These are phyloP conservation scores for Chenopodium album DNA, from an alignment of 148 eudicot species.

Conservation along the genomic window DNA sequence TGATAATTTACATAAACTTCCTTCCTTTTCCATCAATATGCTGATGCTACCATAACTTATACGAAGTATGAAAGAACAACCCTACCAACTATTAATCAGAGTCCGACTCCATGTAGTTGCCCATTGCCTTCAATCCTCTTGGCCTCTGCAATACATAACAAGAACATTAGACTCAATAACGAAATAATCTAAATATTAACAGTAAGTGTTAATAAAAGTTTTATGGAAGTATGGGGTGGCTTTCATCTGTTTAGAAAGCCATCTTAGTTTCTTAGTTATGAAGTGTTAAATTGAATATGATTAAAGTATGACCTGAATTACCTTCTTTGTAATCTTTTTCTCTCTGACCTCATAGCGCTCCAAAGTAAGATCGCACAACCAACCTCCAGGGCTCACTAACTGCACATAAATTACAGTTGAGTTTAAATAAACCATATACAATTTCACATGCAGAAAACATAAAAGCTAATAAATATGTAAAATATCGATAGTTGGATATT, in stretches of 20 bases:
- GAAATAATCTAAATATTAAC: too few relatives aligned
- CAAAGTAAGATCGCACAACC: slow-evolving; percentile 76
- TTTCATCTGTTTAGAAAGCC: background rate
- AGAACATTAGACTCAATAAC: background rate
- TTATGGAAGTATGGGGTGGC: too few relatives aligned
- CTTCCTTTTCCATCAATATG: slow-evolving; percentile 14
- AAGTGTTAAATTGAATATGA: background rate
- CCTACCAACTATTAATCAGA: slow-evolving; percentile 44
- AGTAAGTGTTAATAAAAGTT: too few relatives aligned
- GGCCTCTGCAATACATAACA: slow-evolving; percentile 57
- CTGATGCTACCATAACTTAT: background rate
- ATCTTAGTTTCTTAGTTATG: background rate
- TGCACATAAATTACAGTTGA: slow-evolving; percentile 20
- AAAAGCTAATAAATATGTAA: too few relatives aligned
- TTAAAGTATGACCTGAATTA: slow-evolving; percentile 6
- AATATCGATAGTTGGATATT: too few relatives aligned
- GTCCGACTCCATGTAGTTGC: slow-evolving; percentile 75
- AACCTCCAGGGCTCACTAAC: slow-evolving; percentile 77
- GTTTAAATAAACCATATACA: background rate
- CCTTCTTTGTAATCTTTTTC: slow-evolving; percentile 84
- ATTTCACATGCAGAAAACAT: background rate
- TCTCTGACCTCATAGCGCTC: slow-evolving; percentile 86
- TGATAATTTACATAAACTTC: slow-evolving; percentile 18
- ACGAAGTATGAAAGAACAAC: background rate
- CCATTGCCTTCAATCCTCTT: slow-evolving; percentile 94